Percentiles rank a stretch among this genome's conserved stretches.
These are phyloP conservation scores for Metarhizium sp. DNA, from an alignment of 2,329 filamentous ascomycete species.

Conservation along the genomic window DNA sequence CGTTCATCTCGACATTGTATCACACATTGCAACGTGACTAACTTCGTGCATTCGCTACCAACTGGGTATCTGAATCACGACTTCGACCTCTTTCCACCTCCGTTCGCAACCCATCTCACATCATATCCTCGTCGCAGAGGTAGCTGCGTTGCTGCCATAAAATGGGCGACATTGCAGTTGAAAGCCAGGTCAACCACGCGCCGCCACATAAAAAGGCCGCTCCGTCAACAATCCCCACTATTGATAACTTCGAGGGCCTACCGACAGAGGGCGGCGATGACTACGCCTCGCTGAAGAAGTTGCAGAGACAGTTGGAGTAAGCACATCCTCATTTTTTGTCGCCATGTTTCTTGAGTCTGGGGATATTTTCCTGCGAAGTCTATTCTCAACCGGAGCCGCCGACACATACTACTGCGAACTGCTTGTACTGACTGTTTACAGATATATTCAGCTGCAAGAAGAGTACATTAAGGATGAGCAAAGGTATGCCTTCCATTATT, in stretches of 20 bases:
- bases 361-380: background rate
- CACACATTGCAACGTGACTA: background rate
- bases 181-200: constrained; percentile 66
- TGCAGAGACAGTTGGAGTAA: constrained; percentile 92
- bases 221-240: constrained; percentile 74
- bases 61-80: background rate
- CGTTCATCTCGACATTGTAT: background rate
- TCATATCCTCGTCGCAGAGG: background rate
- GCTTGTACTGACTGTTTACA: constrained; percentile 24
- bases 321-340: constrained; percentile 15
- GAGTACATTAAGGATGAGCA: constrained; percentile 99
- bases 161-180: constrained; percentile 84
- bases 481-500: constrained; percentile 41
- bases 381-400: background rate
- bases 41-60: background rate
- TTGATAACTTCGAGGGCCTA: constrained; percentile 82
- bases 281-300: constrained; percentile 91
- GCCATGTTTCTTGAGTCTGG: background rate
- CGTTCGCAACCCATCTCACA: background rate
- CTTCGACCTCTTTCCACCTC: background rate
- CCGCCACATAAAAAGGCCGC: constrained; percentile 73
- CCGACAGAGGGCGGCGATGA: constrained; percentile 78
- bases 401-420: background rate
- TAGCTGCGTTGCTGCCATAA: constrained; percentile 15
- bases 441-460: constrained; percentile 94